These are phyloP conservation scores for Scorias spongiosa DNA, from an alignment of 2,329 filamentous ascomycete species.

Conservation along the genomic window DNA sequence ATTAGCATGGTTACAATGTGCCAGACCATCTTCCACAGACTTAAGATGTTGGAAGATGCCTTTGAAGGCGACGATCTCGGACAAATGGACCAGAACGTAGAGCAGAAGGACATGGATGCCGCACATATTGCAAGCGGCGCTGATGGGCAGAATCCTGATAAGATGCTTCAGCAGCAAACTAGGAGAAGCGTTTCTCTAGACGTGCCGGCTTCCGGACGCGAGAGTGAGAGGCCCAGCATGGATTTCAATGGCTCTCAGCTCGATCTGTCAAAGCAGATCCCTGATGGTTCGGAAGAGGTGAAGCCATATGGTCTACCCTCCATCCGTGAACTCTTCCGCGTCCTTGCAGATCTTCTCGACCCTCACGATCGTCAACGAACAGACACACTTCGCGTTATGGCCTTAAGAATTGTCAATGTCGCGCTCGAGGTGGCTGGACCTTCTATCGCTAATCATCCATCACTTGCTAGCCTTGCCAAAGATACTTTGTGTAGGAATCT, in stretches of 20 bases:
- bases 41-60: slow-evolving; percentile 74
- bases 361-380: slow-evolving; percentile 86
- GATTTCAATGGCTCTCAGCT: slow-evolving; percentile 28
- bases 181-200: slow-evolving; percentile 49
- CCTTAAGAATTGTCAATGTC: slow-evolving; percentile 89
- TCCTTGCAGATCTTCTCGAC: slow-evolving; percentile 83
- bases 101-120: slow-evolving; percentile 53
- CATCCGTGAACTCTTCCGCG: slow-evolving; percentile 84
- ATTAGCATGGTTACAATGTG: slow-evolving; percentile 99
- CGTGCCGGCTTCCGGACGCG: slow-evolving; percentile 18
- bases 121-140: slow-evolving; percentile 64
- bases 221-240: slow-evolving; percentile 19
- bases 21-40: slow-evolving; percentile 87
- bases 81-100: slow-evolving; percentile 45
- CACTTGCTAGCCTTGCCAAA: slow-evolving; percentile 72
- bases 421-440: slow-evolving; percentile 91
- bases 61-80: slow-evolving; percentile 48
- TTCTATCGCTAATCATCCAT: slow-evolving; percentile 84
- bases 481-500: slow-evolving; percentile 87
- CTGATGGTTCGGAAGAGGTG: slow-evolving; percentile 40
- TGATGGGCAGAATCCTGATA: slow-evolving; percentile 27
- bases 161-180: slow-evolving; percentile 24
- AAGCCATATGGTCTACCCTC: slow-evolving; percentile 88
- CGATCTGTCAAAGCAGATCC: slow-evolving; percentile 24
- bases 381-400: slow-evolving; percentile 94